phyloP scores from a whole-genome alignment of 139 green algal genomes.

The Yamagishiella unicocca region DNA sequence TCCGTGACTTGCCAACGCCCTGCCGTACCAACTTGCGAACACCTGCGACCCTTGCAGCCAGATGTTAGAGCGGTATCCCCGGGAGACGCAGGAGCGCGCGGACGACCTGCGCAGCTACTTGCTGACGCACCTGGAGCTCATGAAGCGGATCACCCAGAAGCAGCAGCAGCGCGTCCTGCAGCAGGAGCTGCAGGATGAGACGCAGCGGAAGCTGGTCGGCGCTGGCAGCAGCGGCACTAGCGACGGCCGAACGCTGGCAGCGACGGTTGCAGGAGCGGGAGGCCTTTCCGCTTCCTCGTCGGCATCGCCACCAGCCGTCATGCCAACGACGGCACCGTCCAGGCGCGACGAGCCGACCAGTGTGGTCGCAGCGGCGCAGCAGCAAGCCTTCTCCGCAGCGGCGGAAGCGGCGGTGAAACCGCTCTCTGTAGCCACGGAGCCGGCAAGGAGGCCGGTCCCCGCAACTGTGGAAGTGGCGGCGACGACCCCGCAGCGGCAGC shows the following conservation, averaged over 20 bases:
- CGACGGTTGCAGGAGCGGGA: not conserved
- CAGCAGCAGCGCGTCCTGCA: constrained; percentile 8
- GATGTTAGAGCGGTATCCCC: not conserved
- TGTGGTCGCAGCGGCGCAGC: too few species aligned
- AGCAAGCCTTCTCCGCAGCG: not conserved
- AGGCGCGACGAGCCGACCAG: not conserved
- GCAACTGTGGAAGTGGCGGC: not conserved
- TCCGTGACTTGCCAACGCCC: too few species aligned
- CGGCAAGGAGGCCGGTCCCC: not conserved
- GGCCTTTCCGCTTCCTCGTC: not conserved
- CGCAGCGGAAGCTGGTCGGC: not conserved
- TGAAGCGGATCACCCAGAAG: constrained; percentile 1
- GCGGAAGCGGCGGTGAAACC: not conserved
- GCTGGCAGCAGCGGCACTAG: too few species aligned
- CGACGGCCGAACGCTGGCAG: not conserved
- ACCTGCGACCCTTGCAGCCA: constrained; percentile 18
- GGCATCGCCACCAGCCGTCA: not conserved
- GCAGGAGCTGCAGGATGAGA: not conserved
- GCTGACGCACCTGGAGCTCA: constrained; percentile 53
- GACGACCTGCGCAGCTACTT: constrained; percentile 34
- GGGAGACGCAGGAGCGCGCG: constrained; percentile 8
- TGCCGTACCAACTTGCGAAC: too few species aligned
- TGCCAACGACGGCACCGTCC: not conserved
- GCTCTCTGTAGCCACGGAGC: not conserved
- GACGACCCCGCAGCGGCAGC: not conserved